Base-by-base conservation (phyloP, 108 stramenopile genomes). In the Halocafeteria seosinensis region DNA sequence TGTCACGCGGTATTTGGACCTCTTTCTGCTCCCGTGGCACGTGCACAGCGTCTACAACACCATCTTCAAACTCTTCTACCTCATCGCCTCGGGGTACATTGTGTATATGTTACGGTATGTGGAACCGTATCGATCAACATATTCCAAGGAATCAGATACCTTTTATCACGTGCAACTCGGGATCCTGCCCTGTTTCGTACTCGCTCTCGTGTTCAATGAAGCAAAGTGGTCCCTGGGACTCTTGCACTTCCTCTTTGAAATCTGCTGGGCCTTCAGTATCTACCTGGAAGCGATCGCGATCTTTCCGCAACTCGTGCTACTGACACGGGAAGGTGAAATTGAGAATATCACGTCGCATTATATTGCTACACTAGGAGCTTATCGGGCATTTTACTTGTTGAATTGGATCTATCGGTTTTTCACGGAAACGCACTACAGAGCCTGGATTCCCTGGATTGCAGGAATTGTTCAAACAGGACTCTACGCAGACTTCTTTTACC, bases 401-500 rank as follows among this genome's bases (percentile, higher is more conserved):
- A 99, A 99, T 73, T 99, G 97, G 97, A 77, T 95, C 36, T 95
- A 89, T 61, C 75, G 94, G 32, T 81, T 88, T 24, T 82, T 88
- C 66, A 65, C 67, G 32, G 97, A 99, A 76, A 63, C 63, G 31
- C 65, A 78, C 26, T 95, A 99, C 83, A 72, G 93, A 80, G 86
- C 92, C 71, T 87, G 74, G 67, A 80, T 95, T 2, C 88, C 90
- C 21, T 94, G 92, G 69, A 68, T 92, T 36, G 88, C 86, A 50
- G 94, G 92, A 6, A 77, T 91, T 13, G 69, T 95, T 52, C 97
- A 99, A 79, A 95, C 94, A 17, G 66, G 85, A n/a, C 81, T 99
- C 21, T 99, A 99, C 77, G 85, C 78, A 13, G 94, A 95, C 73
- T 99, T 99, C 73, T 99, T 99, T 73, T 95, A 94, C 72, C 94